A percentile compares a stretch with the other conserved stretches of the same genome.
Evolutionary conservation across 805 yeast genomes (phyloP).

Genomic region (Hagleromyces aurorensis): DNA sequence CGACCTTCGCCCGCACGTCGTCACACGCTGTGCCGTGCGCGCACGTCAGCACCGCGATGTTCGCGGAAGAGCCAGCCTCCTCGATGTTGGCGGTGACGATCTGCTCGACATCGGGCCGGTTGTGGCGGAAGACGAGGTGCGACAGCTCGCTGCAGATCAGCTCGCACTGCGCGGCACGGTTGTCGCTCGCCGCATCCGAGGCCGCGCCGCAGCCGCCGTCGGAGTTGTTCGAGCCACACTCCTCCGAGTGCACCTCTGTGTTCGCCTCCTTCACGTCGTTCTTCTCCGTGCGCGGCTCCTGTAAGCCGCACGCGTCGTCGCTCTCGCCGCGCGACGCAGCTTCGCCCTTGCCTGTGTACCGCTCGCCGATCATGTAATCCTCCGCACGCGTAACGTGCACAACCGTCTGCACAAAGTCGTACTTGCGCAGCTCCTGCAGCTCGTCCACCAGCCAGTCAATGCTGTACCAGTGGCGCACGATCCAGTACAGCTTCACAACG

Average conservation of each 20-base stretch:
- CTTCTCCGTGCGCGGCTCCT: not conserved
- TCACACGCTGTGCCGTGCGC: constrained; percentile 50
- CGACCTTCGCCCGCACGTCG: constrained; percentile 39
- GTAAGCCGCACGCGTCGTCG: not conserved
- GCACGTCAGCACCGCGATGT: constrained; percentile 44
- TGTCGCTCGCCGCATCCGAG: constrained; percentile 14
- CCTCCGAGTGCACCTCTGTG: constrained; percentile 5
- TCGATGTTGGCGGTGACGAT: constrained; percentile 33
- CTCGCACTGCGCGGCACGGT: constrained; percentile 1
- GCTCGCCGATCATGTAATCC: constrained; percentile 10
- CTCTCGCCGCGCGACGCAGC: constrained; percentile 1
- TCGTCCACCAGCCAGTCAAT: constrained; percentile 42
- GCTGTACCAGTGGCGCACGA: constrained; percentile 43
- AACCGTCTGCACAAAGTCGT: constrained; percentile 11
- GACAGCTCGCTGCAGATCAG: constrained; percentile 20
- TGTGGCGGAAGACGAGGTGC: constrained; percentile 34
- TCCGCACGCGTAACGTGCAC: constrained; percentile 51
- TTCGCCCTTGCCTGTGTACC: constrained; percentile 3
- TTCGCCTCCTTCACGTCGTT: constrained; percentile 1
- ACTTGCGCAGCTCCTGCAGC: constrained; percentile 19
- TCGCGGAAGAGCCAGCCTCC: constrained; percentile 31
- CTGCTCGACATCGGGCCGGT: constrained; percentile 38
- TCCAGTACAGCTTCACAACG: constrained; percentile 51
- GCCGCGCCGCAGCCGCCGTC: not conserved
- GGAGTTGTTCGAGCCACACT: too few relatives aligned